Evolutionary conservation across 352 stramenopile species (phyloP).

Genomic region (Globisporangium nodosum): DNA sequence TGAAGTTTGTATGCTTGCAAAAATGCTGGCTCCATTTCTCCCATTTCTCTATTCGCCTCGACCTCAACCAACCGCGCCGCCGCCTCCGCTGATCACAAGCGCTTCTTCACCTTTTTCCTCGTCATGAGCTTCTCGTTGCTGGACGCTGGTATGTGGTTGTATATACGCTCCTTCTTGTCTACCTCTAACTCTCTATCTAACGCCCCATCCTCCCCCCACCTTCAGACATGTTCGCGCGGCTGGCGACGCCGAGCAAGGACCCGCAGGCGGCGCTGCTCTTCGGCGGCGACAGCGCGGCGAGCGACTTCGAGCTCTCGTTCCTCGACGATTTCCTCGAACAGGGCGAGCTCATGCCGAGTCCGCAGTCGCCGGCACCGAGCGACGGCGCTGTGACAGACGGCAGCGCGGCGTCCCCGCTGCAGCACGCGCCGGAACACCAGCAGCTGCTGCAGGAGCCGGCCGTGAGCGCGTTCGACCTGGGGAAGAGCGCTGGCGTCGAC

Average conservation of each 20-base stretch:
- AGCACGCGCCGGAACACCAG: not conserved
- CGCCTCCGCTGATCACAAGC: no score
- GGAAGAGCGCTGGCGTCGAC: constrained; percentile 7
- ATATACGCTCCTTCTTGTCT: not conserved
- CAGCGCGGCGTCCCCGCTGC: not conserved
- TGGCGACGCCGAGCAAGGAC: not conserved
- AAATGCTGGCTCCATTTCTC: not conserved
- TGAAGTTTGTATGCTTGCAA: not conserved
- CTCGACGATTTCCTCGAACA: constrained; percentile 45
- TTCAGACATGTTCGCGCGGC: not conserved
- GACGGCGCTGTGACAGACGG: constrained; percentile 1
- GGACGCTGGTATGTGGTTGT: not conserved
- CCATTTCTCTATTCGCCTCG: not conserved
- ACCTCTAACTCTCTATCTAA: not conserved
- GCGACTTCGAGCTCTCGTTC: constrained; percentile 35
- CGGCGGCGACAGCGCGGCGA: not conserved
- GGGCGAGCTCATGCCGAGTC: constrained; percentile 22
- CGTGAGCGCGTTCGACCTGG: constrained; percentile 1
- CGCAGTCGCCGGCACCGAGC: constrained; percentile 10
- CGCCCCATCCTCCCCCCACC: not conserved
- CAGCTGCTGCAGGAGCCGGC: not conserved
- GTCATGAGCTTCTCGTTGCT: not conserved
- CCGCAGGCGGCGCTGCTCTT: not conserved
- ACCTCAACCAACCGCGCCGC: no score
- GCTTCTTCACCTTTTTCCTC: not conserved